Conservation (phyloP, 164 flowering plant genomes). For the Aristolochia californica region DNA sequence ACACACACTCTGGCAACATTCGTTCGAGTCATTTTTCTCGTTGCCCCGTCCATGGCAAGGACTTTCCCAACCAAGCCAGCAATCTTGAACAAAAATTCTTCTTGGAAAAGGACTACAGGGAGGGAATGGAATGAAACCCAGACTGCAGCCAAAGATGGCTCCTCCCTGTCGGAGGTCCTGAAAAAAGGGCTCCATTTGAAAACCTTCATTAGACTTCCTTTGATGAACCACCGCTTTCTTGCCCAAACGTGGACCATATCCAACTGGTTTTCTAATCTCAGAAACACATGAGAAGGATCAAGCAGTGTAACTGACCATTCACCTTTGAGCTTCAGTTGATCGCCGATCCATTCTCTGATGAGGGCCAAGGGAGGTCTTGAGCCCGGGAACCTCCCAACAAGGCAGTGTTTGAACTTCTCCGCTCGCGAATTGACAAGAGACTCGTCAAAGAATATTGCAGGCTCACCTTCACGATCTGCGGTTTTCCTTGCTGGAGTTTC, state of each 20-base stretch:
- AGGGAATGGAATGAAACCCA: not conserved
- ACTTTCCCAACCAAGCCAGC: not conserved
- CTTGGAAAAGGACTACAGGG: not conserved
- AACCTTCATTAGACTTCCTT: not conserved
- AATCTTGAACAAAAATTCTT: not conserved
- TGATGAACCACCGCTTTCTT: not conserved
- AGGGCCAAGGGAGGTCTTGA: not conserved
- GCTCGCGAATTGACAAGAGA: not conserved
- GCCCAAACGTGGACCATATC: constrained; percentile 1
- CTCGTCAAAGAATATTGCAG: not conserved
- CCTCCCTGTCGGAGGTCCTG: not conserved
- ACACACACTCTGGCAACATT: not conserved
- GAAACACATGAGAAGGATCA: not conserved
- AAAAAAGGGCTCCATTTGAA: not conserved
- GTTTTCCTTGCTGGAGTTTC: not conserved
- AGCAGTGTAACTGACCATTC: not conserved
- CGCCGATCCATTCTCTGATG: not conserved
- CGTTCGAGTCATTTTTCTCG: not conserved
- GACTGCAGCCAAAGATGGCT: constrained; percentile 1
- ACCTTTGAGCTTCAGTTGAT: not conserved
- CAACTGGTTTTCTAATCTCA: not conserved
- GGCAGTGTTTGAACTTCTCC: constrained; percentile 1
- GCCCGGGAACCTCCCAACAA: not conserved
- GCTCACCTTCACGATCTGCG: not conserved
- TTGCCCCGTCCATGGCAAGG: not conserved